Conservation (phyloP, 2,329 filamentous ascomycete species). For the Xylariaceae sp. region DNA sequence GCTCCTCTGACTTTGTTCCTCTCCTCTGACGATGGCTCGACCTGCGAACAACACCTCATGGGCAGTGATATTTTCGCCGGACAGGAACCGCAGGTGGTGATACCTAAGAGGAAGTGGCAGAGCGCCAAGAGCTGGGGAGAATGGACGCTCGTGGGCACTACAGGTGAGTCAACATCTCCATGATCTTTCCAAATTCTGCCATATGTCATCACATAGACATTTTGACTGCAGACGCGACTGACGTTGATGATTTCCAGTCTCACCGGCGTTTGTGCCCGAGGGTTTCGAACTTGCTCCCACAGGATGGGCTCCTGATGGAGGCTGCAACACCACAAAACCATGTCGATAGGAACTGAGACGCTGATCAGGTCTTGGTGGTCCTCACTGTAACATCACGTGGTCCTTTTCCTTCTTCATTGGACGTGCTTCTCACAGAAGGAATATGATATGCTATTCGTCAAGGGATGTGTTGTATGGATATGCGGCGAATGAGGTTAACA, state of each 20-base stretch:
- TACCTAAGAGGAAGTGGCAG: conserved; percentile 43
- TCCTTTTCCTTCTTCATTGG: no score
- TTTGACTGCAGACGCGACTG: not conserved
- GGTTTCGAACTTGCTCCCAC: conserved; percentile 23
- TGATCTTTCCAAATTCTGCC: not conserved
- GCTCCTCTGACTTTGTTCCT: conserved; percentile 45
- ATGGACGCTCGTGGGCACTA: conserved; percentile 46
- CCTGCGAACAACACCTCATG: conserved; percentile 33
- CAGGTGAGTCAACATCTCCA: conserved; percentile 23
- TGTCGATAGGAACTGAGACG: no score
- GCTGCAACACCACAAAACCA: not conserved
- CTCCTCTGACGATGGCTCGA: conserved; percentile 40
- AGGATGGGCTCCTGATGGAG: conserved; percentile 21
- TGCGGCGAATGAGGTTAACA: no score
- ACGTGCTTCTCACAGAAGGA: no score
- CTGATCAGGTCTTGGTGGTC: no score
- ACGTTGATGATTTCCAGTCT: conserved; percentile 16
- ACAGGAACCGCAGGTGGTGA: conserved; percentile 41
- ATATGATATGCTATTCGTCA: no score
- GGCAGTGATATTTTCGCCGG: conserved; percentile 40
- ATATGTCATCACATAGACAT: not conserved
- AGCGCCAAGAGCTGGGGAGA: conserved; percentile 40
- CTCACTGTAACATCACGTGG: no score
- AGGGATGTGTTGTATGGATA: no score
- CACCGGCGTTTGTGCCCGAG: conserved; percentile 25